phyloP scores from a whole-genome alignment of 495 filamentous ascomycete species.

The Lophium mytilinum region DNA sequence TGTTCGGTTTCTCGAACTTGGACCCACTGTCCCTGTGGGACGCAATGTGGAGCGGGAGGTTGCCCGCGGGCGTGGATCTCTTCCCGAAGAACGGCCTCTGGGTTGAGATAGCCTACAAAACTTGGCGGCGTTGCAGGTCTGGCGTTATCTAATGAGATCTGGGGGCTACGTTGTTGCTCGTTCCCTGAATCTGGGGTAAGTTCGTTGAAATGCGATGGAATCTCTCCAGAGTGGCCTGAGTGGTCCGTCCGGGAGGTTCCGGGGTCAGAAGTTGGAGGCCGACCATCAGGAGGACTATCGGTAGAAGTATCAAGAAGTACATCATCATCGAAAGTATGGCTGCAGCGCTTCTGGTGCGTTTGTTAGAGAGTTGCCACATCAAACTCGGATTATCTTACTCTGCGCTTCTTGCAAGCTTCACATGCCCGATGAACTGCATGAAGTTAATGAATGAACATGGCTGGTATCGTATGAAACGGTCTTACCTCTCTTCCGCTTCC shows the following conservation, averaged over 20 bases:
- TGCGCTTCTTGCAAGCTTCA: slow-evolving; percentile 28
- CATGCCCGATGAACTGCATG: slow-evolving; percentile 25
- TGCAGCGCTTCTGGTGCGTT: slow-evolving; percentile 27
- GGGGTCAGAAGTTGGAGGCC: slow-evolving; percentile 11
- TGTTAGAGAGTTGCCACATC: slow-evolving; percentile 2
- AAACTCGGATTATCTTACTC: slow-evolving; percentile 15
- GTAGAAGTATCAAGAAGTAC: not conserved
- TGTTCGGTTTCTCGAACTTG: slow-evolving; percentile 11
- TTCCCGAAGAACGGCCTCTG: slow-evolving; percentile 26
- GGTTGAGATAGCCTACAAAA: slow-evolving; percentile 28
- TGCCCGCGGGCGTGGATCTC: slow-evolving; percentile 19
- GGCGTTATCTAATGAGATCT: slow-evolving; percentile 9
- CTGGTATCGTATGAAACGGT: not conserved
- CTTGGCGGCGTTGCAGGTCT: slow-evolving; percentile 19
- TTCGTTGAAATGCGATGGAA: not conserved
- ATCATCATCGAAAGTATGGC: slow-evolving; percentile 29
- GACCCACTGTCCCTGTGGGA: slow-evolving; percentile 22
- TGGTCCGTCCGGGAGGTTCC: not conserved
- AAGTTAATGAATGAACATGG: not conserved
- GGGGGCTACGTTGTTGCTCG: slow-evolving; percentile 6
- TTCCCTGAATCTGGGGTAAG: not conserved
- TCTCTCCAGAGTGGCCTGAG: slow-evolving; percentile 3
- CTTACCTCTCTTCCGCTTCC: slow-evolving; percentile 25
- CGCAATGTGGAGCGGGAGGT: slow-evolving; percentile 4
- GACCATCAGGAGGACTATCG: not conserved